These are phyloP conservation scores for Solanum hybrid DNA, from an alignment of 305 asterid genomes.

Conservation along the genomic window DNA sequence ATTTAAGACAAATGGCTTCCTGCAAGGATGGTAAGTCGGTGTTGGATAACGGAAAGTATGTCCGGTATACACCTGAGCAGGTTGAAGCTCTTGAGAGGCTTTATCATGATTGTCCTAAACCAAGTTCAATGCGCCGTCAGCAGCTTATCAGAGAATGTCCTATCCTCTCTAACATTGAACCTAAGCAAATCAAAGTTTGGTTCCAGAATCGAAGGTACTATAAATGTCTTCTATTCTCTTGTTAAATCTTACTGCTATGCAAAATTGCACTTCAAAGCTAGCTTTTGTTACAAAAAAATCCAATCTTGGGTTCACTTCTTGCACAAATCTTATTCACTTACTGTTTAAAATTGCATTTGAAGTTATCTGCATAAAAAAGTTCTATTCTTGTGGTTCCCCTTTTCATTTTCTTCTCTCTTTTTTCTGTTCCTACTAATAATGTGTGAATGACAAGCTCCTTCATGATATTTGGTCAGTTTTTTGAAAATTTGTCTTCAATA, in stretches of 20 bases:
- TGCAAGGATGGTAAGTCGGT: no score
- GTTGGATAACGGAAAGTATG: no score
- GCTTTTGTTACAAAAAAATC: not conserved
- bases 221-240: not conserved
- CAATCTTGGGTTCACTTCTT: not conserved
- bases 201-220: slow-evolving; percentile 45
- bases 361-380: no score
- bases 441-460: not conserved
- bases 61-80: no score
- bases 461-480: not conserved
- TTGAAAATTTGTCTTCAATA: not conserved
- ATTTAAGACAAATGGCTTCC: no score
- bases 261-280: not conserved
- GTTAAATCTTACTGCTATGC: not conserved
- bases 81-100: no score
- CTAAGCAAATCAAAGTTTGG: slow-evolving; percentile 53
- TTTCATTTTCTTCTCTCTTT: not conserved
- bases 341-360: no score
- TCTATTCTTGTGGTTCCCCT: no score
- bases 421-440: not conserved
- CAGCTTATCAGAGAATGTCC: slow-evolving; percentile 47
- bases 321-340: no score
- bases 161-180: slow-evolving; percentile 40
- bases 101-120: slow-evolving; percentile 45
- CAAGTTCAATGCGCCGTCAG: slow-evolving; percentile 45